Base-by-base conservation (phyloP, 148 eudicot species). In the Vaccinium myrtillus region DNA sequence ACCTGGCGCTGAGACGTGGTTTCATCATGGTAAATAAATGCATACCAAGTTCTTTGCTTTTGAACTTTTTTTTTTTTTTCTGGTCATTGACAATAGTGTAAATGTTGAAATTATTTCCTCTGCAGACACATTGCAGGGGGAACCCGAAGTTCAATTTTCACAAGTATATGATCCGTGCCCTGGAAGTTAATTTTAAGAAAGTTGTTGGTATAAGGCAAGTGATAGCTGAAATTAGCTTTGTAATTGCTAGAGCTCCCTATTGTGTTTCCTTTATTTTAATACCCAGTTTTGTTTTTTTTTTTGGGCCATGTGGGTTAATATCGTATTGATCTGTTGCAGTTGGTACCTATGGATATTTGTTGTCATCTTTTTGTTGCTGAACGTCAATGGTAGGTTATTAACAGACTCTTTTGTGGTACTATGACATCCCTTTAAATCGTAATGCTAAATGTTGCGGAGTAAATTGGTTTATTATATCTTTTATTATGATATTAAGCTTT, bases 261-360 rank as follows among this genome's bases (percentile, higher is more conserved):
- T n/a, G n/a, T 25, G 16, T 11, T 25, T 67, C 43, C 5, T 32
- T n/a, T 12, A 78, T 55, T 75, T 4, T 30, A 14, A 15, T 15
- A 58, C 70, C 39, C 10, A 5, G 18, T 51, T 32, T 16, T 70
- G 19, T n/a, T n/a, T n/a, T n/a, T n/a, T 70, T 30, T 3, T 16
- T 30, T 18, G 27, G 6, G 13, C 25, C 48, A 73, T 63, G 27
- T 63, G 27, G 50, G 49, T 16, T 25, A 27, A 54, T 74, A 69
- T 75, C 36, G 18, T 48, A 43, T 65, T 87, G 32, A 67, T 63
- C 86, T 69, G 55, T 81, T 94, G 93, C 98, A 97, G 99, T 88
- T 97, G 98, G 99, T 95, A 95, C 88, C 90, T 97, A 83, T 97
- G 99, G 99, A 14, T 95, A 65, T 97, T 95, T 61, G 98, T 91